Conservation (phyloP, 1,284 basidiomycete species). For the Megacollybia platyphylla region DNA sequence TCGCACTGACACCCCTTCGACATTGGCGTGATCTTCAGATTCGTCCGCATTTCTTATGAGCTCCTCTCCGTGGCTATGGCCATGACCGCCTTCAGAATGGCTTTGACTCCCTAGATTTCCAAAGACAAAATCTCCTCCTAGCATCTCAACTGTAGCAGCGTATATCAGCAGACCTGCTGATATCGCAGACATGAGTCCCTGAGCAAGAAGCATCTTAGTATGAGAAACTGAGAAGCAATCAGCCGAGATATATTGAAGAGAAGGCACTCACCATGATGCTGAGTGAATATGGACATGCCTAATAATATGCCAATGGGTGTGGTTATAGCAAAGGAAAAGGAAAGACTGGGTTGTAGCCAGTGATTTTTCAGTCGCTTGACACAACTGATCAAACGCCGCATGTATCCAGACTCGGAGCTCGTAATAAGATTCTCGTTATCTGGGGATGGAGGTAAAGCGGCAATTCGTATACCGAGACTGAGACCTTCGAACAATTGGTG, state of each 20-base stretch:
- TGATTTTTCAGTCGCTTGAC: too few species aligned
- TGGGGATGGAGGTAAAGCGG: slow-evolving; percentile 24
- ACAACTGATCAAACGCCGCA: not conserved
- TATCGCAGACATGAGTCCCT: slow-evolving; percentile 64
- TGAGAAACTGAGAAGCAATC: slow-evolving; percentile 9
- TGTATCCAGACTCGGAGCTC: not conserved
- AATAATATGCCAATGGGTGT: slow-evolving; percentile 54
- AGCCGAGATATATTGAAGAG: not conserved
- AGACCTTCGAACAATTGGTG: slow-evolving; percentile 75
- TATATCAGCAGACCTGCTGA: slow-evolving; percentile 72
- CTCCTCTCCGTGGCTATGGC: slow-evolving; percentile 12
- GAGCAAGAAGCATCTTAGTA: slow-evolving; percentile 39
- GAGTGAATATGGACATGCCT: slow-evolving; percentile 36
- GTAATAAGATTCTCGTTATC: not conserved
- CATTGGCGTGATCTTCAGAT: slow-evolving; percentile 3
- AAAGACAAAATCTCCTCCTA: slow-evolving; percentile 67
- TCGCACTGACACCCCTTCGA: slow-evolving; percentile 2
- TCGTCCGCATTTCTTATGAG: slow-evolving; percentile 7
- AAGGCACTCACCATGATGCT: slow-evolving; percentile 9
- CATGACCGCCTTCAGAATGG: slow-evolving; percentile 4
- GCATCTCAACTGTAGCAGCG: slow-evolving; percentile 69
- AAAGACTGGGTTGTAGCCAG: slow-evolving; percentile 42
- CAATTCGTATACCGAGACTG: slow-evolving; percentile 66
- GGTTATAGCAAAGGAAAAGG: slow-evolving; percentile 56
- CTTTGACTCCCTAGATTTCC: slow-evolving; percentile 36